These are phyloP conservation scores for Gastrolobium villosum DNA, from an alignment of 306 rosid species.

Conservation along the genomic window DNA sequence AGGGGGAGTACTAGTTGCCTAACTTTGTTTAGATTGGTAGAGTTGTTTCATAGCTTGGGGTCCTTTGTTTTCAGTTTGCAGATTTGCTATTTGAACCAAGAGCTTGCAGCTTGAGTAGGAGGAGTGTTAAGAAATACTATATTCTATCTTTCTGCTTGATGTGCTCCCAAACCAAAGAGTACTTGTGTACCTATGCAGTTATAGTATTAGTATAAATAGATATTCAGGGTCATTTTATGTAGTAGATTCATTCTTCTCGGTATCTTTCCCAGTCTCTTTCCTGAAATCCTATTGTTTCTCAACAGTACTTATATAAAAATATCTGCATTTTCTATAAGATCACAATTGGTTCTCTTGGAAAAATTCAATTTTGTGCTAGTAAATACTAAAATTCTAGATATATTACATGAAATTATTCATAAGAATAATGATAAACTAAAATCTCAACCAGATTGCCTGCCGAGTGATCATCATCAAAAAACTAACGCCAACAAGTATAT, in stretches of 20 bases:
- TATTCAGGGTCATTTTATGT: not conserved
- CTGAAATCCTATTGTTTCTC: not conserved
- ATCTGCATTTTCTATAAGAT: not conserved
- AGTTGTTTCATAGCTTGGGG: not conserved
- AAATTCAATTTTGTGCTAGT: not conserved
- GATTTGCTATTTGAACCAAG: not conserved
- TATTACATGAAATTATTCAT: not conserved
- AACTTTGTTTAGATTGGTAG: not conserved
- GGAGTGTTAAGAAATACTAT: not conserved
- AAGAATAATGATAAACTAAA: not conserved
- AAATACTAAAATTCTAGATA: slow-evolving; percentile 25
- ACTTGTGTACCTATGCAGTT: not conserved
- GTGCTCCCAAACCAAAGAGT: not conserved
- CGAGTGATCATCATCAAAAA: slow-evolving; percentile 12
- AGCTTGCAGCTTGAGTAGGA: slow-evolving; percentile 2
- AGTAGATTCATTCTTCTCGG: not conserved
- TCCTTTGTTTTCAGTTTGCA: not conserved
- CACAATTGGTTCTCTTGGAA: slow-evolving; percentile 2
- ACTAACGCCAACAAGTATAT: not conserved
- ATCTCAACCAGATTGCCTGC: not conserved
- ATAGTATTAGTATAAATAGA: not conserved
- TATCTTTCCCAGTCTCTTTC: not conserved
- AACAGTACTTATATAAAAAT: not conserved
- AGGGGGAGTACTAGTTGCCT: not conserved
- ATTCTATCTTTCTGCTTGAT: not conserved